phyloP scores from a whole-genome alignment of 768 basidiomycete species.

The Lactifluus piperatus region DNA sequence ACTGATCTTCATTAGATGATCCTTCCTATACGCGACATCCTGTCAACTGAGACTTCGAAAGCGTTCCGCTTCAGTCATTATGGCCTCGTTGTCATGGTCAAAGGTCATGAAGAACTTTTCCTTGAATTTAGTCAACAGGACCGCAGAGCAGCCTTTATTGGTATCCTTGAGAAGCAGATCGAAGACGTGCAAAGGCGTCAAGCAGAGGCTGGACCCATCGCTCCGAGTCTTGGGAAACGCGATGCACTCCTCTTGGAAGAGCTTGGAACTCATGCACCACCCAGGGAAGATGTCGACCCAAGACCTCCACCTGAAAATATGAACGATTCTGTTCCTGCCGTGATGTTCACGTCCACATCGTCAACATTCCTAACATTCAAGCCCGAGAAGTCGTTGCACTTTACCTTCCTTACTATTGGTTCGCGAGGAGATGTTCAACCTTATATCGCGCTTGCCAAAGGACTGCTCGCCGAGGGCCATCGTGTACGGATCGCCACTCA shows the following conservation, averaged over 20 bases:
- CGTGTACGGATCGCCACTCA: slow-evolving; percentile 87
- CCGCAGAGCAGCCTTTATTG: slow-evolving; percentile 69
- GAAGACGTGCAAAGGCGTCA: slow-evolving; percentile 55
- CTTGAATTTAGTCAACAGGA: slow-evolving; percentile 85
- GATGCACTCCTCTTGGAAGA: slow-evolving; percentile 82
- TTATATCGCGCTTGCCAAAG: slow-evolving; percentile 93
- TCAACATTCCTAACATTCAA: slow-evolving; percentile 97
- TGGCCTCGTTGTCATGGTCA: slow-evolving; percentile 84
- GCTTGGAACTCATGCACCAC: slow-evolving; percentile 48
- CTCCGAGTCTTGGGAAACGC: slow-evolving; percentile 44
- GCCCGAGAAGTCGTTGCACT: slow-evolving; percentile 72
- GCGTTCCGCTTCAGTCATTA: slow-evolving; percentile 86
- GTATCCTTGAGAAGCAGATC: slow-evolving; percentile 69
- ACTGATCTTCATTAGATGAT: slow-evolving; percentile 62
- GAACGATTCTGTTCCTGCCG: slow-evolving; percentile 47
- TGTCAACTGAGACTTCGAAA: slow-evolving; percentile 75
- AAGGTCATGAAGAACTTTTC: slow-evolving; percentile 96
- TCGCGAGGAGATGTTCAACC: slow-evolving; percentile 97
- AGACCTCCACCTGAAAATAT: slow-evolving; percentile 39
- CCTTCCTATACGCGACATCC: slow-evolving; percentile 80
- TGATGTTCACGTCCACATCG: slow-evolving; percentile 95
- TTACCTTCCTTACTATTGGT: slow-evolving; percentile 94
- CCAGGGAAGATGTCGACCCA: slow-evolving; percentile 35
- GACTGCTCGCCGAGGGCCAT: slow-evolving; percentile 85
- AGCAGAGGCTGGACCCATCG: slow-evolving; percentile 34